Base-by-base conservation (phyloP, 139 green algal species). In the Chlorella sp. region DNA sequence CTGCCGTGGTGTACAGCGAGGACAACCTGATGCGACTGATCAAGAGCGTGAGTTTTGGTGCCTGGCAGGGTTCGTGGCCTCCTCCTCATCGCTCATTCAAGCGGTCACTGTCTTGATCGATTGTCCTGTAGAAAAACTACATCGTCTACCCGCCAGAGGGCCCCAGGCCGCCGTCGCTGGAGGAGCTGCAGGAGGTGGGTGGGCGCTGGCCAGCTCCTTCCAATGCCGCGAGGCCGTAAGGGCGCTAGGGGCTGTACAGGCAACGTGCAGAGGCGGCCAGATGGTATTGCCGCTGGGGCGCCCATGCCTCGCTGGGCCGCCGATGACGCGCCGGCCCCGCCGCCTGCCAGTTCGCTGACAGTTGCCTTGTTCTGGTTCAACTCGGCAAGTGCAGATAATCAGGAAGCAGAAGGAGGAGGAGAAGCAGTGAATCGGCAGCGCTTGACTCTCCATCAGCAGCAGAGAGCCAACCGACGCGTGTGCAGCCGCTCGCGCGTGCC, bases 1-100 rank as follows among this genome's bases (percentile, higher is more conserved):
- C 84, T 55, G 86, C 81, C 8, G 76, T 97, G 31, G 89, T 87
- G 23, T 76, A 82, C 11, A 76, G 85, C 9, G 82, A 87, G 21
- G 78, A 82, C 27, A 87, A 85, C 46, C 83, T 94, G 69, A 84
- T 93, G 66, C 63, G 48, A 21, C 74, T 91, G 56, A 92, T 93
- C 58, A 71, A 76, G 29, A 86, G 77, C 67, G 86, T 92, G 73
- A 87, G 85, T 69, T 46, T 17, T n/a, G 8, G 48, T 62, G 59
- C 41, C 1, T 46, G n/a, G 59, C 15, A 4, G 41, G 12, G 21
- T 33, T 51, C 38, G 43, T 29, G 27, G 8, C 21, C 38, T 42
- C 23, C 33, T 55, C 23, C 27, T 51, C 8, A 9, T 50, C 61
- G 1, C 86, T 84, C 77, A 59, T 67, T 5, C 76, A 79, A 25